Evolutionary conservation across 2,329 filamentous ascomycete genomes (phyloP).

Genomic region (Epichloe sylvatica): DNA sequence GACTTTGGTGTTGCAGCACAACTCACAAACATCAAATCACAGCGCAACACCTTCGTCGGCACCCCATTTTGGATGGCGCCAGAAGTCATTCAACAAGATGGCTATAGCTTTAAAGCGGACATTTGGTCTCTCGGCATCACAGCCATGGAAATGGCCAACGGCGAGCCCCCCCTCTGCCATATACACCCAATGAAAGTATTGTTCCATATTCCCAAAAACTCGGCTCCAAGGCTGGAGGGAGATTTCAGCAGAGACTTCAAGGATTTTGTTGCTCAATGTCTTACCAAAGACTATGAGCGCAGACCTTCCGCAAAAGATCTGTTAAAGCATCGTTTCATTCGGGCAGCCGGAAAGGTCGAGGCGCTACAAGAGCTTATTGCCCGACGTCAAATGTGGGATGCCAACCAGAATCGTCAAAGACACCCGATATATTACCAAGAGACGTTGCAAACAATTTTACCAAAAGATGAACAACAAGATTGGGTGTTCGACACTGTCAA

Average conservation of each 20-base stretch:
- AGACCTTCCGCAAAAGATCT: conserved; percentile 77
- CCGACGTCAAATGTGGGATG: conserved; percentile 70
- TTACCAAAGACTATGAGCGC: conserved; percentile 81
- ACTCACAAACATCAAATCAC: conserved; percentile 92
- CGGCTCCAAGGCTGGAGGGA: conserved; percentile 72
- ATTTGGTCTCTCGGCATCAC: conserved; percentile 91
- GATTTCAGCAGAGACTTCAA: conserved; percentile 83
- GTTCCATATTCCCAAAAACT: conserved; percentile 79
- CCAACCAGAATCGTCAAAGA: conserved; percentile 51
- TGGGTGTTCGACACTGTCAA: conserved; percentile 96
- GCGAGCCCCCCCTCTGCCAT: conserved; percentile 74
- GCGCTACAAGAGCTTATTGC: conserved; percentile 75
- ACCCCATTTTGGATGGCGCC: conserved; percentile 97
- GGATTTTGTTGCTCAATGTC: conserved; percentile 79
- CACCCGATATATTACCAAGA: conserved; percentile 86
- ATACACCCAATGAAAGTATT: conserved; percentile 90
- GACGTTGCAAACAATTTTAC: conserved; percentile 60
- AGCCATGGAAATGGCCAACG: conserved; percentile 76
- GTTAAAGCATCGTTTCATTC: conserved; percentile 77
- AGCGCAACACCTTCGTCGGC: conserved; percentile 92
- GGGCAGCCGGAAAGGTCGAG: conserved; percentile 75
- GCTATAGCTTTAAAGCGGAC: conserved; percentile 76
- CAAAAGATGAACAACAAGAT: conserved; percentile 59
- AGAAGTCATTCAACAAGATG: conserved; percentile 80
- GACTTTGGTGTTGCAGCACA: conserved; percentile 97